phyloP scores from a whole-genome alignment of 2,329 filamentous ascomycete genomes.

The Lanzia echinophila region DNA sequence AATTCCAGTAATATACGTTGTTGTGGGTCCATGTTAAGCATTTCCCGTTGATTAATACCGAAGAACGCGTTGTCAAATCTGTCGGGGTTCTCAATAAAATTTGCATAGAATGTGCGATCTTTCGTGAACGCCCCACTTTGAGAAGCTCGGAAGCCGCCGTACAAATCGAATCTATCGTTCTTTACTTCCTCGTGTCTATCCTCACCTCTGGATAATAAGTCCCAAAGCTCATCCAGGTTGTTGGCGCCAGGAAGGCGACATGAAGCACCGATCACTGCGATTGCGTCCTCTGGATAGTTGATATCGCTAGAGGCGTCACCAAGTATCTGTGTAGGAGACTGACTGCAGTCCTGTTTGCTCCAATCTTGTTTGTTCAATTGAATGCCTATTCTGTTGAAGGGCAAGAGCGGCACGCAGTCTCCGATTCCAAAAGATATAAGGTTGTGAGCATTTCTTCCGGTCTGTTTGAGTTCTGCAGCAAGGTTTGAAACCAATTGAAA shows the following conservation, averaged over 20 bases:
- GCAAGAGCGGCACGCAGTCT: background rate
- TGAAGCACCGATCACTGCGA: slow-evolving; percentile 46
- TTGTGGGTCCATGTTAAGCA: slow-evolving; percentile 19
- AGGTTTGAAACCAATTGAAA: slow-evolving; percentile 4
- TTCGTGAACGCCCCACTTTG: background rate
- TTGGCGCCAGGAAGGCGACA: slow-evolving; percentile 46
- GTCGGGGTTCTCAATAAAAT: slow-evolving; percentile 9
- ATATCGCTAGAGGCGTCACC: no score
- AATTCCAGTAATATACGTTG: slow-evolving; percentile 7
- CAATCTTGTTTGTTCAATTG: no score
- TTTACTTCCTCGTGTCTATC: slow-evolving; percentile 25
- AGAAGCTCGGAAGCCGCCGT: slow-evolving; percentile 8
- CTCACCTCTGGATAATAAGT: slow-evolving; percentile 60
- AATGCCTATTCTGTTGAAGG: background rate
- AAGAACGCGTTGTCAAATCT: slow-evolving; percentile 16
- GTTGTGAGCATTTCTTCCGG: background rate
- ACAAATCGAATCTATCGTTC: slow-evolving; percentile 13
- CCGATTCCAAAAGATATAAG: background rate
- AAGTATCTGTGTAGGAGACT: background rate
- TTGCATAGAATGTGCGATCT: slow-evolving; percentile 5
- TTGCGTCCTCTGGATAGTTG: slow-evolving; percentile 19
- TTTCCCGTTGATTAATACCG: slow-evolving; percentile 6
- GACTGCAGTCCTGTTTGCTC: background rate
- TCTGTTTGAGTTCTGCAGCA: slow-evolving; percentile 3
- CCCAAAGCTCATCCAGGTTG: slow-evolving; percentile 60